phyloP scores from a whole-genome alignment of 768 basidiomycete genomes.

The Tephrocybe sp. region DNA sequence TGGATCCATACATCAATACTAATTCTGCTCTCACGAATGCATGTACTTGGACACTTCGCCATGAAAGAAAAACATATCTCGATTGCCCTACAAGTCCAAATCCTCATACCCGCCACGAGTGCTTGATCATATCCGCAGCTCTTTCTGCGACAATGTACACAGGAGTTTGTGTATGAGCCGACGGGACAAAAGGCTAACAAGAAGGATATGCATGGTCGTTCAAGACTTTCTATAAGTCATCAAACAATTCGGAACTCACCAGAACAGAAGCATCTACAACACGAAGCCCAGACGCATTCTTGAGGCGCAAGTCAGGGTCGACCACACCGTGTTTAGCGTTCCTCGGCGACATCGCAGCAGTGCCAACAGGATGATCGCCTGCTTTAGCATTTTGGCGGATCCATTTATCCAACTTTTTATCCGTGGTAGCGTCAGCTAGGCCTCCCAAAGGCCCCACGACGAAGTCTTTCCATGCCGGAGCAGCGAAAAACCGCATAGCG shows the following conservation, averaged over 20 bases:
- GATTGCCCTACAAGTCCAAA: too few species aligned
- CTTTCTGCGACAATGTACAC: constrained; percentile 22
- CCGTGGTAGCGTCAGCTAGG: constrained; percentile 17
- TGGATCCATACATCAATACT: too few species aligned
- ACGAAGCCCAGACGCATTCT: constrained; percentile 26
- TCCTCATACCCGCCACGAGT: not conserved
- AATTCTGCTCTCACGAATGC: too few species aligned
- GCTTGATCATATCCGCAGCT: constrained; percentile 6
- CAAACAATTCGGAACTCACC: not conserved
- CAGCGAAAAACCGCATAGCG: constrained; percentile 16
- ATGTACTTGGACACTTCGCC: too few species aligned
- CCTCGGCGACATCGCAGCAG: constrained; percentile 21
- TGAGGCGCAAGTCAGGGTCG: constrained; percentile 25
- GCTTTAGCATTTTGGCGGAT: constrained; percentile 18
- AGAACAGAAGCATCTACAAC: constrained; percentile 32
- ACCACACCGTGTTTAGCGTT: constrained; percentile 22
- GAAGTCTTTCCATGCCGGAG: constrained; percentile 22
- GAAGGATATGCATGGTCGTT: not conserved
- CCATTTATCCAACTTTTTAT: constrained; percentile 6
- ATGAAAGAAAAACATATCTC: too few species aligned
- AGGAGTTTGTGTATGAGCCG: constrained; percentile 19
- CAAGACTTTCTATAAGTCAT: not conserved
- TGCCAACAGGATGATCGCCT: constrained; percentile 1
- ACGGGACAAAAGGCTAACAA: constrained; percentile 16
- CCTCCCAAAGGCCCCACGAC: constrained; percentile 17